phyloP scores from a whole-genome alignment of 306 rosid species.

The Fragaria ananassa region DNA sequence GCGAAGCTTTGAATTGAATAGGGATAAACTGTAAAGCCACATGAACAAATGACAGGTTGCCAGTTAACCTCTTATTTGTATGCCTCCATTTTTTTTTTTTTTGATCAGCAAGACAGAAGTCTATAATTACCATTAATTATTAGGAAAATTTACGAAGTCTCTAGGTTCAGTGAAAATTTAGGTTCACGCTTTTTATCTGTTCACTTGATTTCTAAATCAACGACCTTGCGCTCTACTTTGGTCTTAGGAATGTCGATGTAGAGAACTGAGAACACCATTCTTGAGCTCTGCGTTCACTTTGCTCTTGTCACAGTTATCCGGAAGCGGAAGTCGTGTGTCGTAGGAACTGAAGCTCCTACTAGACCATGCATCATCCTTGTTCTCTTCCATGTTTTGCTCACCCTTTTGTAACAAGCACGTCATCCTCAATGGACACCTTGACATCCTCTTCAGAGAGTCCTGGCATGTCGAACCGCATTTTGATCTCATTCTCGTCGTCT shows the following conservation, averaged over 20 bases:
- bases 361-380: constrained; percentile 30
- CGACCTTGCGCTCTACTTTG: constrained; percentile 61
- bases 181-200: too few species aligned
- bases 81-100: too few species aligned
- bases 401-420: constrained; percentile 22
- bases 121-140: too few species aligned
- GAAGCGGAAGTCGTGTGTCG: constrained; percentile 53
- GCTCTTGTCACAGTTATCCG: constrained; percentile 59
- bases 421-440: constrained; percentile 22
- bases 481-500: constrained; percentile 66
- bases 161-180: too few species aligned
- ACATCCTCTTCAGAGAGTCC: constrained; percentile 75
- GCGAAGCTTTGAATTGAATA: too few species aligned
- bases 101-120: too few species aligned
- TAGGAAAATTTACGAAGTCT: too few species aligned
- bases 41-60: too few species aligned
- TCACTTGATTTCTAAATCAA: constrained; percentile 1
- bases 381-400: constrained; percentile 11
- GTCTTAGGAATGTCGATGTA: constrained; percentile 25
- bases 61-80: too few species aligned
- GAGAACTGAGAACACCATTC: constrained; percentile 45
- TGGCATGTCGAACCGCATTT: constrained; percentile 82
- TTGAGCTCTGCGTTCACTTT: constrained; percentile 72
- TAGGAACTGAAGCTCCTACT: constrained; percentile 45
- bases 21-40: too few species aligned